Evolutionary conservation across 345 rosid species (phyloP).

Genomic region (Theobroma cacao): DNA sequence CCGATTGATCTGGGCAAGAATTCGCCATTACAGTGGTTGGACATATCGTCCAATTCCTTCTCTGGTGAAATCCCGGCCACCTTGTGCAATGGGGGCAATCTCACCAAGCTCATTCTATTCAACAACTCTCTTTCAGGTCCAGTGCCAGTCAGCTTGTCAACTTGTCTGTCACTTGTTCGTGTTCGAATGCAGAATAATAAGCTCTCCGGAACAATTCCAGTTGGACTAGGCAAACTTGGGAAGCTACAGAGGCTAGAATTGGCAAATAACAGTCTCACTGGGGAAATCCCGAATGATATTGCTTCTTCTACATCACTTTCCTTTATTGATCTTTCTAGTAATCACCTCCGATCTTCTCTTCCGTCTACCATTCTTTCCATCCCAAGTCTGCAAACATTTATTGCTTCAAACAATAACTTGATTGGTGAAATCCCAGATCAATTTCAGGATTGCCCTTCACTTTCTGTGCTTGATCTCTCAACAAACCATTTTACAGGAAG

Average conservation of each 20-base stretch:
- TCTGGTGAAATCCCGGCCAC: conserved; percentile 69
- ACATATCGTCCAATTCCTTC: conserved; percentile 73
- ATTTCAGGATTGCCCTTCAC: conserved; percentile 91
- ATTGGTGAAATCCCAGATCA: conserved; percentile 83
- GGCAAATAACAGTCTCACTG: conserved; percentile 71
- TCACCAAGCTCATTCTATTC: conserved; percentile 87
- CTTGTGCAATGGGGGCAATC: conserved; percentile 70
- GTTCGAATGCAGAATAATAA: conserved; percentile 82
- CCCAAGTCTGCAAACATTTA: conserved; percentile 65
- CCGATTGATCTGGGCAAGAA: conserved; percentile 72
- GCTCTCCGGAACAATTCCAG: conserved; percentile 68
- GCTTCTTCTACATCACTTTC: conserved; percentile 71
- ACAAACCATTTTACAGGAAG: conserved; percentile 64
- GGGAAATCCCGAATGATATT: conserved; percentile 72
- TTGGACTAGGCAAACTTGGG: conserved; percentile 75
- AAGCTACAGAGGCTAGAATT: conserved; percentile 80
- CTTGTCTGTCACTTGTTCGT: conserved; percentile 72
- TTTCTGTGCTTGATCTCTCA: conserved; percentile 79
- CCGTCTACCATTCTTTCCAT: conserved; percentile 81
- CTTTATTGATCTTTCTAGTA: conserved; percentile 76
- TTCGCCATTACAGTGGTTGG: conserved; percentile 83
- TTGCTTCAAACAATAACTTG: conserved; percentile 56
- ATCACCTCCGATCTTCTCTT: conserved; percentile 58
- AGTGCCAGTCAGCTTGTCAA: conserved; percentile 55
- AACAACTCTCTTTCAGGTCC: conserved; percentile 79